A percentile compares a stretch with the other conserved stretches of the same genome.
phyloP scores from a whole-genome alignment of 371 early-diverging fungal genomes.

The Mucor mucedo region DNA sequence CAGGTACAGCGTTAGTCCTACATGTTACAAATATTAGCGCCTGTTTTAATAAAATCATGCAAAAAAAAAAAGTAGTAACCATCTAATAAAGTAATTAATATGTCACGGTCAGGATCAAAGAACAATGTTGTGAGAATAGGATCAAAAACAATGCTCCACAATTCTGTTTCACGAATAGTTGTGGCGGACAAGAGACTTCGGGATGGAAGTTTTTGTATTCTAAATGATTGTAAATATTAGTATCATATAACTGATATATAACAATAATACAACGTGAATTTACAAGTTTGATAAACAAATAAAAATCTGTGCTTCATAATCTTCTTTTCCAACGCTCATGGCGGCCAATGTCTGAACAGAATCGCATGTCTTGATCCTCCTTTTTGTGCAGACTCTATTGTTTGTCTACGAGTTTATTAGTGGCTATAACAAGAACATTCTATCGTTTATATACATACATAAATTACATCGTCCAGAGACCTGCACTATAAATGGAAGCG shows the following conservation, averaged over 20 bases:
- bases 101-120: slow-evolving; percentile 16
- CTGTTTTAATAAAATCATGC: slow-evolving; percentile 11
- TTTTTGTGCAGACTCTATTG: slow-evolving; percentile 20
- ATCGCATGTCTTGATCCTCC: slow-evolving; percentile 16
- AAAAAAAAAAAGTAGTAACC: slow-evolving; percentile 20
- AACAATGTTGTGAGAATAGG: slow-evolving; percentile 25
- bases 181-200: slow-evolving; percentile 8
- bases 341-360: slow-evolving; percentile 8
- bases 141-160: slow-evolving; percentile 29
- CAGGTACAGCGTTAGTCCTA: slow-evolving; percentile 26
- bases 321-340: slow-evolving; percentile 10
- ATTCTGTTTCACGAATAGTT: slow-evolving; percentile 22
- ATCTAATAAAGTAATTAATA: slow-evolving; percentile 20
- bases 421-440: neutral
- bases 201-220: slow-evolving; percentile 25
- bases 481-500: neutral
- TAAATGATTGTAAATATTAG: slow-evolving; percentile 19
- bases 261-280: slow-evolving; percentile 17
- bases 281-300: slow-evolving; percentile 27
- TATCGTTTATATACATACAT: slow-evolving; percentile 1
- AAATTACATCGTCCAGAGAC: neutral
- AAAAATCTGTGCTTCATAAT: slow-evolving; percentile 7
- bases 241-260: slow-evolving; percentile 11
- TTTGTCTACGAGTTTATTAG: slow-evolving; percentile 3
- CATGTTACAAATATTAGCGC: slow-evolving; percentile 16